Evolutionary conservation across 257 asterid species (phyloP), one percentile per base, ranked within the genome.

Genomic region (Przewalskia tangutica): DNA sequence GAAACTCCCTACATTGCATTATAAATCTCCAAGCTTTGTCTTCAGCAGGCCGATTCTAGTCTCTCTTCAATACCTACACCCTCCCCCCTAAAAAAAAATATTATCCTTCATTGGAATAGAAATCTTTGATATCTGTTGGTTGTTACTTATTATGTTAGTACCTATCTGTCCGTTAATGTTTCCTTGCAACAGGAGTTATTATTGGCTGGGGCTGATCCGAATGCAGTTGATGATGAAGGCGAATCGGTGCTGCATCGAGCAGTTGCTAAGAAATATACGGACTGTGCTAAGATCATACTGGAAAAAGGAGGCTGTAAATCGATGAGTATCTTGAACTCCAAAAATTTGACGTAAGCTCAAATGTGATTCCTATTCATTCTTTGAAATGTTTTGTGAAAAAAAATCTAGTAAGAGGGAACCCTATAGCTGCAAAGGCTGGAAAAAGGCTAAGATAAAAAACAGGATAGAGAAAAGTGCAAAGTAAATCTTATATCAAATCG

Each of bases 191-290:
- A 95, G 99, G 99, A 95, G 83, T 86, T 95, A 83, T 86, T 95
- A 81, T 84, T 90, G 88, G 97, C 97, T 70, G 99, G 98, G 82
- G 97, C 99, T 83, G 97, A 95, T 92, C 97, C 99, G 84, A 95
- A 95, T 90, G 93, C 99, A 81, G 93, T 95, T 75, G 99, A 95
- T 81, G 98, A 95, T 82, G 99, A 95, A 84, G 97, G 98, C 70
- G 99, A 95, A 89, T 95, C 99, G 81, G 98, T 94, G 79, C 99
- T 96, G 86, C 99, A 96, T 85, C 91, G 98, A 90, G 98, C 99
- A 70, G 94, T 96, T 91, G 83, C 97, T 62, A 96, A 96, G 91
- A 96, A 94, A 88, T 94, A 87, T 85, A 91, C 95, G 0, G 99
- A 94, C 84, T 96, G 99, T 86, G 97, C 98, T 18, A 84, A 94